Evolutionary conservation across 108 stramenopile genomes (phyloP).

Genomic region (Skeletonema potamos): DNA sequence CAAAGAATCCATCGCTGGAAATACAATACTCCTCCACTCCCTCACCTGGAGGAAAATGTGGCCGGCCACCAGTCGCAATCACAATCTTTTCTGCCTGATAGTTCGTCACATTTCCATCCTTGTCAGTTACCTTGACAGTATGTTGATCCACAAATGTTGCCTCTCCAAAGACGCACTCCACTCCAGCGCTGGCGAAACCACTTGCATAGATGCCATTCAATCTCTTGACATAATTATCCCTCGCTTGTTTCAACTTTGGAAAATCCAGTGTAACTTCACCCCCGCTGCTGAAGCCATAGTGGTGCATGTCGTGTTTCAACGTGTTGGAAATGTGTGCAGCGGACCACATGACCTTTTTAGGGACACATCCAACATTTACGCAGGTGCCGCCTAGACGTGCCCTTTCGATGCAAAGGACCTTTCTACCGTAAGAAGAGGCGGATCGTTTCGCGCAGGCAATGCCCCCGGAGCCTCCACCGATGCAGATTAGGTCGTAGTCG

Average conservation of each 20-base stretch:
- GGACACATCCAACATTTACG: conserved; percentile 99
- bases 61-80: conserved; percentile 91
- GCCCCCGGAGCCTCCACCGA: conserved; percentile 58
- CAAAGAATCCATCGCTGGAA: conserved; percentile 92
- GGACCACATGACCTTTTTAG: conserved; percentile 96
- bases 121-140: conserved; percentile 39
- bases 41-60: conserved; percentile 63
- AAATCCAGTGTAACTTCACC: conserved; percentile 64
- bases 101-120: conserved; percentile 18
- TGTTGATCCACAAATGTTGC: conserved; percentile 55
- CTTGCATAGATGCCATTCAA: conserved; percentile 87
- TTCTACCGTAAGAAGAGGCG: conserved; percentile 17
- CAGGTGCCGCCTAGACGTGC: conserved; percentile 91
- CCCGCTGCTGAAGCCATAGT: conserved; percentile 44
- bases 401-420: conserved; percentile 39
- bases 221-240: conserved; percentile 84
- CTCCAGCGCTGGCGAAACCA: conserved; percentile 60
- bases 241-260: conserved; percentile 69
- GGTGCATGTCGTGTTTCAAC: conserved; percentile 60
- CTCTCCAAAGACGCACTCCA: conserved; percentile 56
- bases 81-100: conserved; percentile 71
- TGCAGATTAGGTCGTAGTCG: conserved; percentile 73
- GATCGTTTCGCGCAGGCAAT: conserved; percentile 55
- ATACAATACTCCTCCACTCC: conserved; percentile 81
- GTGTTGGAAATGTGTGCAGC: conserved; percentile 70